Evolutionary conservation across 2,329 filamentous ascomycete species (phyloP), one percentile per base, ranked within the genome.

Genomic region (Pestalotiopsis sp.): DNA sequence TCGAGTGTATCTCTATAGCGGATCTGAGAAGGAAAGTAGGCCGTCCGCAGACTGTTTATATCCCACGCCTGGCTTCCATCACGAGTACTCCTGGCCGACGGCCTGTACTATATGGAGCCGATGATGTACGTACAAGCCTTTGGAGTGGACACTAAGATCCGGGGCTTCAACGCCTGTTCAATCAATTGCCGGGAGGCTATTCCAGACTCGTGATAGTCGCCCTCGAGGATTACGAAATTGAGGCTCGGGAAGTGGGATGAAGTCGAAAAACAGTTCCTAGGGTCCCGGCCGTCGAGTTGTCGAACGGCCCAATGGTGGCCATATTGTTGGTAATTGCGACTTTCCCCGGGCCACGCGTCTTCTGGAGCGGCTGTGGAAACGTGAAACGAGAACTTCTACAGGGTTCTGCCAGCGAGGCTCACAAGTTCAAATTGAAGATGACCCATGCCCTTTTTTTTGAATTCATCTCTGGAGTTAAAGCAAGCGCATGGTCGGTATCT

Each of bases 121-220:
- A 39, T 13, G 14, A 52, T 36, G n/a, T 39, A 39, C 59, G 59
- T 36, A 36, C 59, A 17, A 20, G 11, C 17, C n/a, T 20, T 23
- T 14, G 59, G 31, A 62, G 59, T 62, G 59, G 59, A 39, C 36
- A 39, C 25, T 11, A 36, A 4, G 17, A 14, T 20, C 59, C 59
- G 17, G 31, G 59, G 59, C 31, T 62, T 39, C 59, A 36, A 62
- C 31, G 59, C 20, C 25, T 36, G 59, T n/a, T 39, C 59, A 62
- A 62, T 62, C 59, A 62, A 62, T 39, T 62, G 59, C 59, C 59
- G 59, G 59, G n/a, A 39, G 31, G 13, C n/a, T 62, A 62, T 62
- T 11, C 59, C 59, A 6, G n/a, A 41, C 31, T 20, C 9, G 25
- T 62, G 36, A 27, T 62, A 62, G 59, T 39, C 14, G 31, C 11